Conservation (phyloP, 345 rosid species). For the Viola odorata region DNA sequence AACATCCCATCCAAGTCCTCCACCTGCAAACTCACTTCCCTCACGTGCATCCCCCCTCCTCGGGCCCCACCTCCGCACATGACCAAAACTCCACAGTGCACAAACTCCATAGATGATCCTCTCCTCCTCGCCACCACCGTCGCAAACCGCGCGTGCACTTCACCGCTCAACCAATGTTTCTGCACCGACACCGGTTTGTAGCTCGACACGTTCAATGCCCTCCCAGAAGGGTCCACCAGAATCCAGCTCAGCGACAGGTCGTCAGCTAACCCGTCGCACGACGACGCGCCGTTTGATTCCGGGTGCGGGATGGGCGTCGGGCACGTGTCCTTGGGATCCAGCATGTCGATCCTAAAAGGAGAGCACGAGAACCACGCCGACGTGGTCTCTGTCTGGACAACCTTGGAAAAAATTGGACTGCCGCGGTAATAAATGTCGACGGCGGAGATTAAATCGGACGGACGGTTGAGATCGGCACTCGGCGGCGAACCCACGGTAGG, state of each 20-base stretch:
- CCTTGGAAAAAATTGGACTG: constrained; percentile 41
- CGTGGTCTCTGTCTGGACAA: constrained; percentile 50
- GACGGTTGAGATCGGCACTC: constrained; percentile 4
- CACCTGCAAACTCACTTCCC: constrained; percentile 56
- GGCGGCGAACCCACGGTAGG: neutral
- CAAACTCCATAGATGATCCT: constrained; percentile 28
- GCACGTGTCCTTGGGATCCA: constrained; percentile 56
- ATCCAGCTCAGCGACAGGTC: constrained; percentile 68
- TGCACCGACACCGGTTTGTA: constrained; percentile 55
- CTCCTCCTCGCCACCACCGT: constrained; percentile 25
- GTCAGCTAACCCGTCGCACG: constrained; percentile 29
- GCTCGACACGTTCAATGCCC: constrained; percentile 64
- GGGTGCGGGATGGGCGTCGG: constrained; percentile 40
- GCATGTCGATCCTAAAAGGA: constrained; percentile 64
- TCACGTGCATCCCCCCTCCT: constrained; percentile 59
- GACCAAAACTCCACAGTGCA: constrained; percentile 46
- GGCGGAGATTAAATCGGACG: constrained; percentile 49
- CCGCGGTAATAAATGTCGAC: constrained; percentile 55
- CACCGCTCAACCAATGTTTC: constrained; percentile 73
- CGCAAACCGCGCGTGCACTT: constrained; percentile 49
- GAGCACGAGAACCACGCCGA: constrained; percentile 63
- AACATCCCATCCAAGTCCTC: constrained; percentile 68
- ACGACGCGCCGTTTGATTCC: constrained; percentile 24
- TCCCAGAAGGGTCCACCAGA: constrained; percentile 49
- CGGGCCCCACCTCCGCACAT: constrained; percentile 36